A percentile compares a stretch with the other conserved stretches of the same genome.
These are phyloP conservation scores for Zymoseptoria crescenta DNA, from an alignment of 2,329 filamentous ascomycete species.

Conservation along the genomic window DNA sequence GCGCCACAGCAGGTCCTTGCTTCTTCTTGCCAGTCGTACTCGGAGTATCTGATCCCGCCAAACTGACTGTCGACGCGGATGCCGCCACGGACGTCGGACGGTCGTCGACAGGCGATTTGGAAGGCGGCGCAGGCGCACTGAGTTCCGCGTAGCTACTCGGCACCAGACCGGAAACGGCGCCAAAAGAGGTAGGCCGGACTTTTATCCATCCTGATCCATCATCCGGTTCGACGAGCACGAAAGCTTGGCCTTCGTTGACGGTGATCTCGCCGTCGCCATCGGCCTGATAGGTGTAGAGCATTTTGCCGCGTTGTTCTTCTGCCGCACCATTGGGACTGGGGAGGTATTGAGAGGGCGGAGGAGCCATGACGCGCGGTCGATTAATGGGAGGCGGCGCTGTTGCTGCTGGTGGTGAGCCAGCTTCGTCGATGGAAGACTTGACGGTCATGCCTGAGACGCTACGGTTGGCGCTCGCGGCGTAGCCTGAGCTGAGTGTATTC, in stretches of 20 bases:
- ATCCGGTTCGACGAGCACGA: conserved; percentile 75
- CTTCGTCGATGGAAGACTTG: conserved; percentile 40
- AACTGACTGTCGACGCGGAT: conserved; percentile 55
- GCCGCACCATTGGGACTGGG: conserved; percentile 48
- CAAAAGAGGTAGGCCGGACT: conserved; percentile 49
- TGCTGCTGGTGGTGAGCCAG: conserved; percentile 7
- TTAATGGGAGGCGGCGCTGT: conserved; percentile 34
- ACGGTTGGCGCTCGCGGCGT: conserved; percentile 68
- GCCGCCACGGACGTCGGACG: conserved; percentile 48
- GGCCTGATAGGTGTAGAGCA: conserved; percentile 82
- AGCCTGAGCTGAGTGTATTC: conserved; percentile 70
- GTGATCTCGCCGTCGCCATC: conserved; percentile 73
- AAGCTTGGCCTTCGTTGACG: conserved; percentile 68
- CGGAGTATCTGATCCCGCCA: conserved; percentile 44
- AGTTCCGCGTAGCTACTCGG: conserved; percentile 79
- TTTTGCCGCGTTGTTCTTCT: conserved; percentile 65
- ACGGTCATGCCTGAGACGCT: conserved; percentile 58
- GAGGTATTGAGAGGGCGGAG: conserved; percentile 75
- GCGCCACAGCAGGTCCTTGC: conserved; percentile 85
- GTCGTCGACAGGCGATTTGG: conserved; percentile 8
- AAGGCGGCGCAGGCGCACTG: conserved; percentile 10
- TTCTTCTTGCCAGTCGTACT: conserved; percentile 53
- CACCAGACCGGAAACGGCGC: conserved; percentile 73
- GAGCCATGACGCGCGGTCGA: conserved; percentile 68
- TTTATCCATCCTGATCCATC: conserved; percentile 90